phyloP scores from a whole-genome alignment of 805 yeast species.

The Starmerella etchellsii region DNA sequence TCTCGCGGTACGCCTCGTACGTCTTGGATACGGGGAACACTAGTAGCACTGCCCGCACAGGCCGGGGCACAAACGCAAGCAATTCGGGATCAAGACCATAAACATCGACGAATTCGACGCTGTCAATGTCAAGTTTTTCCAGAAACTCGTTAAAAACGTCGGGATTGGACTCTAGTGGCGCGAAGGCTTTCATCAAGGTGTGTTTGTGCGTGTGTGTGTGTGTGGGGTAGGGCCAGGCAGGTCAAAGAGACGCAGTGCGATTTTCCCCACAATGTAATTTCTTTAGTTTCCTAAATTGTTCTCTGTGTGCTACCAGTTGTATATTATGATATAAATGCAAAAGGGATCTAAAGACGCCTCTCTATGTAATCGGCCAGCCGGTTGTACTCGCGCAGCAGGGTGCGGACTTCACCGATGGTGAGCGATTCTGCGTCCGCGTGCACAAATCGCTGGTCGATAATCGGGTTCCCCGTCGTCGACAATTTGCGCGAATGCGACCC shows the following conservation, averaged over 20 bases:
- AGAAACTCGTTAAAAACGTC: constrained; percentile 63
- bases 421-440: constrained; percentile 24
- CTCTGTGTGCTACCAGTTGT: too few species aligned
- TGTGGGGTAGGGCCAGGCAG: background rate
- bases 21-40: constrained; percentile 64
- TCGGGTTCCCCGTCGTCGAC: constrained; percentile 5
- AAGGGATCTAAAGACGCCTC: too few species aligned
- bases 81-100: constrained; percentile 81
- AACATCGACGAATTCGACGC: constrained; percentile 60
- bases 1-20: constrained; percentile 41
- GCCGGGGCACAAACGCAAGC: constrained; percentile 68
- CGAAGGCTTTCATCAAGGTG: constrained; percentile 11
- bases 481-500: background rate
- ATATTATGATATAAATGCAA: too few species aligned
- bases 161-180: constrained; percentile 84
- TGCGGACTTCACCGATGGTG: constrained; percentile 27
- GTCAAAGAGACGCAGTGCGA: background rate
- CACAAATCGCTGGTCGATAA: constrained; percentile 16
- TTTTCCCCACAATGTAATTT: too few species aligned
- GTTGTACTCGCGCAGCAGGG: constrained; percentile 29
- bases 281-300: too few species aligned
- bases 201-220: too few species aligned
- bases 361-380: constrained; percentile 24
- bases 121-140: constrained; percentile 50
- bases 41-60: constrained; percentile 59